Evolutionary conservation across 306 rosid genomes (phyloP).

Genomic region (Sicyos edulis): DNA sequence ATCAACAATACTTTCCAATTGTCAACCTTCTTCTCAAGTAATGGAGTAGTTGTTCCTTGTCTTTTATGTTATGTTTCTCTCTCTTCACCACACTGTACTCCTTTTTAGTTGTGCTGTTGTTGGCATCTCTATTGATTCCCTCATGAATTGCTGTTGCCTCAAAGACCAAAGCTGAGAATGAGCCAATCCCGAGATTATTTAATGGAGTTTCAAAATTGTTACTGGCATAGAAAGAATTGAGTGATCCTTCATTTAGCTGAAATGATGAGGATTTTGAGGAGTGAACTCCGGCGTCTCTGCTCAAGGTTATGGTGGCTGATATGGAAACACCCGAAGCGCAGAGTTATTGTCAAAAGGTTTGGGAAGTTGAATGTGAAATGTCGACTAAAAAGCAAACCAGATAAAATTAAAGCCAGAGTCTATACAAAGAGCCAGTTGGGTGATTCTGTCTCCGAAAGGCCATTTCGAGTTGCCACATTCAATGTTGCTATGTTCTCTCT

Average conservation of each 20-base stretch:
- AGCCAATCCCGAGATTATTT: constrained; percentile 16
- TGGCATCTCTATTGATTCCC: constrained; percentile 1
- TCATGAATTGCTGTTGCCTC: constrained; percentile 9
- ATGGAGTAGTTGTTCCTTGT: constrained; percentile 45
- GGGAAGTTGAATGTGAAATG: constrained; percentile 43
- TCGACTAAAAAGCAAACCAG: constrained; percentile 29
- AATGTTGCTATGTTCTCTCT: constrained; percentile 92
- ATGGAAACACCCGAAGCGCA: constrained; percentile 58
- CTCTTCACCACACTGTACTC: constrained; percentile 19
- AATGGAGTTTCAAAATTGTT: background rate
- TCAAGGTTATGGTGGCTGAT: constrained; percentile 54
- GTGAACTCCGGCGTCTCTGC: constrained; percentile 43
- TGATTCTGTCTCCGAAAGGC: constrained; percentile 40
- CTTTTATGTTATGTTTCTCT: constrained; percentile 11
- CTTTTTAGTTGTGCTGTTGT: constrained; percentile 11
- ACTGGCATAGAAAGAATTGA: background rate
- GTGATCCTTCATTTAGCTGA: constrained; percentile 17
- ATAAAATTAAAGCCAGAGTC: constrained; percentile 23
- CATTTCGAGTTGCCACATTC: constrained; percentile 63
- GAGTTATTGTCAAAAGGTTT: constrained; percentile 67
- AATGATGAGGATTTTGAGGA: constrained; percentile 40
- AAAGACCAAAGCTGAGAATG: constrained; percentile 11
- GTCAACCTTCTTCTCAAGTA: constrained; percentile 44
- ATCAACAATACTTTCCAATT: constrained; percentile 29
- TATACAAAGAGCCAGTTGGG: constrained; percentile 30